Percentiles rank a stretch among this genome's conserved stretches.
These are phyloP conservation scores for Albophoma yamanashiensis DNA, from an alignment of 2,329 filamentous ascomycete species.

Conservation along the genomic window DNA sequence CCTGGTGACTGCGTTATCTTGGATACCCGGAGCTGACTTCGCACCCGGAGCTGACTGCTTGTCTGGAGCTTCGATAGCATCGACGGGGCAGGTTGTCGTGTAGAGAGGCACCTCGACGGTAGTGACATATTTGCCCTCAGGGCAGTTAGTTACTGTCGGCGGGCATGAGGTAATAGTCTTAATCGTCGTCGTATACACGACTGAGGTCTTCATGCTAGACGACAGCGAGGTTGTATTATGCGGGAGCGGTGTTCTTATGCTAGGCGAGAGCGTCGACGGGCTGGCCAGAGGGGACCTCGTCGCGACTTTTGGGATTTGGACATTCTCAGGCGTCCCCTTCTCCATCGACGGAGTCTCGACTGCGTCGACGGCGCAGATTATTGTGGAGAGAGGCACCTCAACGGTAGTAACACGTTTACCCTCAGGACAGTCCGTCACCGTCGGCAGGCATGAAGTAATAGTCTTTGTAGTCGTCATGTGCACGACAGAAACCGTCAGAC, in stretches of 20 bases:
- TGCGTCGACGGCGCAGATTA: too few species aligned
- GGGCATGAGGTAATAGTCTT: not conserved
- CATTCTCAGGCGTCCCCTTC: too few species aligned
- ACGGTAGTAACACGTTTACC: too few species aligned
- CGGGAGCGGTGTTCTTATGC: not conserved
- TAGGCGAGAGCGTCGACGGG: not conserved
- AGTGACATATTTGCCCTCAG: not conserved
- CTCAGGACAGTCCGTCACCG: too few species aligned
- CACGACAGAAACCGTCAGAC: too few species aligned
- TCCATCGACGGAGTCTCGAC: too few species aligned
- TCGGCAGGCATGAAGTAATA: too few species aligned
- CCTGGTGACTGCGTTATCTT: not conserved
- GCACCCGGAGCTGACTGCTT: too few species aligned
- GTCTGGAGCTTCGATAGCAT: not conserved
- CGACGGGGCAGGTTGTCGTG: not conserved
- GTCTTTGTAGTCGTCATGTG: too few species aligned
- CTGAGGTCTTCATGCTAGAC: not conserved
- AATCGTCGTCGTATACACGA: not conserved
- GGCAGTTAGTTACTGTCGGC: not conserved
- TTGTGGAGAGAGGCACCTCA: too few species aligned
- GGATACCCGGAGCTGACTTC: not conserved
- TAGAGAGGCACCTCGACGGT: not conserved
- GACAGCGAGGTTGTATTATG: not conserved
- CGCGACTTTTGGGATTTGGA: too few species aligned
- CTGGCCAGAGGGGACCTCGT: too few species aligned